A percentile compares a stretch with the other conserved stretches of the same genome.
phyloP scores from a whole-genome alignment of 2,329 filamentous ascomycete genomes.

The Aspergillus intermedius region DNA sequence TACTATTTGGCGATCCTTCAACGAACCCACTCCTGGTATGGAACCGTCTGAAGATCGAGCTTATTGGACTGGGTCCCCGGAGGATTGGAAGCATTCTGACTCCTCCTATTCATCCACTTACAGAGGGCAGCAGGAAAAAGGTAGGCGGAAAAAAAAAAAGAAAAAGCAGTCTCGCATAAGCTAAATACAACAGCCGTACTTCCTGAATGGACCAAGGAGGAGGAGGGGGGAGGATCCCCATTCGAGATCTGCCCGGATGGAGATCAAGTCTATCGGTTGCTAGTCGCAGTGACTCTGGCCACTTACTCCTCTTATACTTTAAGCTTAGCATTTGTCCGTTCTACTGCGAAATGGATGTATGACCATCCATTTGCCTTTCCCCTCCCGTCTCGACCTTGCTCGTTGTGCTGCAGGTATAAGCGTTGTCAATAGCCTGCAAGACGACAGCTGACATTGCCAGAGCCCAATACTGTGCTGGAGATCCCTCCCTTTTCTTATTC shows the following conservation, averaged over 20 bases:
- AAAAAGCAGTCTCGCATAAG: neutral
- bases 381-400: slow-evolving; percentile 9
- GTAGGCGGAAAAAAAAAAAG: slow-evolving; percentile 1
- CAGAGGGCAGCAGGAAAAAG: slow-evolving; percentile 1
- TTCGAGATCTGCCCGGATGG: slow-evolving; percentile 25
- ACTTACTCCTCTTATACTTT: slow-evolving; percentile 12
- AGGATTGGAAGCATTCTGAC: slow-evolving; percentile 15
- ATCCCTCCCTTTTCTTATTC: neutral
- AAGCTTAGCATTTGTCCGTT: neutral
- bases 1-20: neutral
- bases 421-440: slow-evolving; percentile 15
- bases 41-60: slow-evolving; percentile 10
- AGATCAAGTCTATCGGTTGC: slow-evolving; percentile 33
- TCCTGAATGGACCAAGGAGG: neutral
- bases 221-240: slow-evolving; percentile 1
- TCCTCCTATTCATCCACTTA: slow-evolving; percentile 5
- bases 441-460: neutral
- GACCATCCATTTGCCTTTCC: slow-evolving; percentile 4
- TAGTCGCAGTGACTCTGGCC: slow-evolving; percentile 28
- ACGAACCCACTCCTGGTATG: neutral
- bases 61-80: slow-evolving; percentile 12
- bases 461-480: neutral
- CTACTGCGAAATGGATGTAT: neutral
- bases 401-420: slow-evolving; percentile 14
- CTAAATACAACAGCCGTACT: neutral